Conservation (phyloP, 2,329 filamentous ascomycete genomes). For the Talaromyces sp. region DNA sequence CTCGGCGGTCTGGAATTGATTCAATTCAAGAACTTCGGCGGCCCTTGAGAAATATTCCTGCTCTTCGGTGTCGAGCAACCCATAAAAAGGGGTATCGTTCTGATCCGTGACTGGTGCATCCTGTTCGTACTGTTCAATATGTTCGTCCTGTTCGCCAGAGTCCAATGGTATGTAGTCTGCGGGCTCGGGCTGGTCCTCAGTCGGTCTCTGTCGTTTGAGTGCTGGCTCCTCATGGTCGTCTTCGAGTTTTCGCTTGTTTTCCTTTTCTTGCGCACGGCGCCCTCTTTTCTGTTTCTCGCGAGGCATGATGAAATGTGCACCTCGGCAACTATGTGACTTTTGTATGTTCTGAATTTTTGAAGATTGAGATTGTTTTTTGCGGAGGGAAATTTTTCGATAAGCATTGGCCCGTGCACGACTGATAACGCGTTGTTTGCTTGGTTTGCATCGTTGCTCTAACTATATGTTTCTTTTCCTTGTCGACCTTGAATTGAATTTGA, state of each 20-base stretch:
- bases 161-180: conserved; percentile 40
- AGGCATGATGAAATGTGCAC: conserved; percentile 35
- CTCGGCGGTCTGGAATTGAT: conserved; percentile 76
- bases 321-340: not conserved
- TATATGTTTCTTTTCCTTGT: not conserved
- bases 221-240: conserved; percentile 26
- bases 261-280: conserved; percentile 42
- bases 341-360: not conserved
- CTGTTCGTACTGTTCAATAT: conserved; percentile 17
- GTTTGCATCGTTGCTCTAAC: conserved; percentile 2
- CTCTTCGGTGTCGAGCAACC: conserved; percentile 86
- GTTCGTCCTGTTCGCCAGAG: conserved; percentile 20
- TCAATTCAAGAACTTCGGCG: conserved; percentile 83
- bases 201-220: conserved; percentile 40
- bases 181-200: conserved; percentile 11
- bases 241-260: conserved; percentile 37
- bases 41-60: conserved; percentile 92
- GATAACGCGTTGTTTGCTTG: conserved; percentile 29
- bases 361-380: conserved; percentile 5
- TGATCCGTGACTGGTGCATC: conserved; percentile 24
- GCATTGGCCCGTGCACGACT: conserved; percentile 34
- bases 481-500: not conserved
- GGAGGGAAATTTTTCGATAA: conserved; percentile 32
- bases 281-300: conserved; percentile 48
- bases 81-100: conserved; percentile 76